Percentiles rank a stretch among this genome's conserved stretches.
These are phyloP conservation scores for Niveomyces coronatus DNA, from an alignment of 2,329 filamentous ascomycete genomes.

Conservation along the genomic window DNA sequence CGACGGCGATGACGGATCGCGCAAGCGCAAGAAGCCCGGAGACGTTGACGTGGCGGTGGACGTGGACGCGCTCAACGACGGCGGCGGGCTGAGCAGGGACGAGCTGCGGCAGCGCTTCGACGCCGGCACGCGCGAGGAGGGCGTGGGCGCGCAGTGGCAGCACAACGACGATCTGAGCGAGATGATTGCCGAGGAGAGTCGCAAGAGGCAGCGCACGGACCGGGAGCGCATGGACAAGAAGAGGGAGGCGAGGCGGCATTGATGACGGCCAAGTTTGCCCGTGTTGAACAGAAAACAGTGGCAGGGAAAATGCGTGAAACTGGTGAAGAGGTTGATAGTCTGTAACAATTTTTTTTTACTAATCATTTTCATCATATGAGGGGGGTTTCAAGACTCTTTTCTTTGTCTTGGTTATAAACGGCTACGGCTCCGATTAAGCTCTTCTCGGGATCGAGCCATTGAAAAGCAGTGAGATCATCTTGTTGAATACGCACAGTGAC, in stretches of 20 bases:
- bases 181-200: constrained; percentile 89
- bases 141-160: constrained; percentile 57
- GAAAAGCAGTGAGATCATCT: no score
- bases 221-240: constrained; percentile 64
- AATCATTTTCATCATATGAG: no score
- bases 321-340: no score
- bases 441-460: no score
- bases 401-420: no score
- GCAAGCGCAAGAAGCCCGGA: constrained; percentile 91
- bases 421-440: no score
- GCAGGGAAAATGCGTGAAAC: no score
- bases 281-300: no score
- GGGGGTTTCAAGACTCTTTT: no score
- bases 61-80: constrained; percentile 63
- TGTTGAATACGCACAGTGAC: no score
- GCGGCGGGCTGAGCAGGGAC: constrained; percentile 75
- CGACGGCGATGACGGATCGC: constrained; percentile 62
- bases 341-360: neutral
- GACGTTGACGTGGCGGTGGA: constrained; percentile 92
- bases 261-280: neutral
- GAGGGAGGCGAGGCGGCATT: constrained; percentile 29
- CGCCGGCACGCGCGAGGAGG: constrained; percentile 54
- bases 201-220: constrained; percentile 83
- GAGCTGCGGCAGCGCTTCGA: constrained; percentile 75
- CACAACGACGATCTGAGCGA: constrained; percentile 83